Conservation (phyloP, 257 asterid genomes). For the Nicotiana undulata region DNA sequence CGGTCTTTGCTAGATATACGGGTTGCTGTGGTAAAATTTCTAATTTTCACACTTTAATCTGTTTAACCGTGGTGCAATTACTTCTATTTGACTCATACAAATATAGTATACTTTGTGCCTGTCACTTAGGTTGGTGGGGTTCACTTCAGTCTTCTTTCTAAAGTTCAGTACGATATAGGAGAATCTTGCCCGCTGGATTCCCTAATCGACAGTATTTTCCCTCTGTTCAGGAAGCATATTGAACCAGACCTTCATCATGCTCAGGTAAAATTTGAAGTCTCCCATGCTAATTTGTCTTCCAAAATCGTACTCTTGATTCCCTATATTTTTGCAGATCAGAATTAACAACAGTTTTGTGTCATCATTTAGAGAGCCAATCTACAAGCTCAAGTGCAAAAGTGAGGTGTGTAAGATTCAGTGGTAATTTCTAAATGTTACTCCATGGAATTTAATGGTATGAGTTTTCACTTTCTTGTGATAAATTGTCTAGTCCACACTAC, state of each 20-base stretch:
- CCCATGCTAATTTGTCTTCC: slow-evolving; percentile 15
- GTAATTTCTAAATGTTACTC: not conserved
- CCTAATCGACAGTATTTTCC: slow-evolving; percentile 98
- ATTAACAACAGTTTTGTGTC: slow-evolving; percentile 98
- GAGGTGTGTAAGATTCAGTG: slow-evolving; percentile 49
- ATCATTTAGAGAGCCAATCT: slow-evolving; percentile 97
- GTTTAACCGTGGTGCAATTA: slow-evolving; percentile 6
- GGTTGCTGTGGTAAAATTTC: slow-evolving; percentile 89
- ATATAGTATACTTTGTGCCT: slow-evolving; percentile 16
- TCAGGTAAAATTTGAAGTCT: slow-evolving; percentile 50
- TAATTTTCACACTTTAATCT: slow-evolving; percentile 6
- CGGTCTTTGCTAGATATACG: slow-evolving; percentile 96
- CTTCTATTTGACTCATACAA: slow-evolving; percentile 12
- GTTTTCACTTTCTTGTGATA: not conserved
- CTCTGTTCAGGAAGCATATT: slow-evolving; percentile 88
- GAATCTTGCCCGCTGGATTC: slow-evolving; percentile 95
- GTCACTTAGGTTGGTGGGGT: slow-evolving; percentile 92
- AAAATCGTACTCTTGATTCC: slow-evolving; percentile 28
- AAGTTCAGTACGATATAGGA: slow-evolving; percentile 96
- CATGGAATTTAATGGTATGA: not conserved
- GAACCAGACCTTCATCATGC: slow-evolving; percentile 99
- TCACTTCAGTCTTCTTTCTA: slow-evolving; percentile 98
- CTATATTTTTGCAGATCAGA: slow-evolving; percentile 70
- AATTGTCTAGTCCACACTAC: not conserved
- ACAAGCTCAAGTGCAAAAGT: slow-evolving; percentile 91